phyloP scores from a whole-genome alignment of 2,329 filamentous ascomycete genomes.

The Arachnomyces sp. region DNA sequence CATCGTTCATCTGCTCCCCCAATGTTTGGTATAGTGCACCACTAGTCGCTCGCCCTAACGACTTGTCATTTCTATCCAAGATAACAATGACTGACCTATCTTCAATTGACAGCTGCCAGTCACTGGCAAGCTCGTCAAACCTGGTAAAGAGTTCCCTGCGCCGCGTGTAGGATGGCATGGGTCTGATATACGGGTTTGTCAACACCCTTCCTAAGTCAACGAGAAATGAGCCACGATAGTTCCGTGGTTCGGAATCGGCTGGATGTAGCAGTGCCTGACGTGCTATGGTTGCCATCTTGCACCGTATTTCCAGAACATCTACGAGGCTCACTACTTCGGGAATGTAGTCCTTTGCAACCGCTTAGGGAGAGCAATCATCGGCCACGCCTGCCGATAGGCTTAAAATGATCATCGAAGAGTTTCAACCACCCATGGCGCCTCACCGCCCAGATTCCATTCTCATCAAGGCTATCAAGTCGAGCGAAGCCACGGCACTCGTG shows the following conservation, averaged over 20 bases:
- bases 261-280: background rate
- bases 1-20: too few species aligned
- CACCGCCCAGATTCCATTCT: constrained; percentile 2
- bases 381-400: too few species aligned
- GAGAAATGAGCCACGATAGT: constrained; percentile 5
- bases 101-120: too few species aligned
- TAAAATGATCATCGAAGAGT: background rate
- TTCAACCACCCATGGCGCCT: constrained; percentile 1
- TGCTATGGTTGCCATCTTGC: background rate
- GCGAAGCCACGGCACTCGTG: constrained; percentile 1
- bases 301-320: background rate
- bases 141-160: too few species aligned
- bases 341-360: constrained; percentile 1
- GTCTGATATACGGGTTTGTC: constrained; percentile 8
- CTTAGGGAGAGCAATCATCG: background rate
- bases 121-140: too few species aligned
- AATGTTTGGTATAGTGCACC: too few species aligned
- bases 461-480: background rate
- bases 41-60: too few species aligned
- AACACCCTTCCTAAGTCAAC: constrained; percentile 1
- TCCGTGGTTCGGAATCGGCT: background rate
- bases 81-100: too few species aligned
- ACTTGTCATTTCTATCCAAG: too few species aligned
- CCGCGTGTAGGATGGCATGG: too few species aligned
- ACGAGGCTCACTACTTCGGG: background rate